Evolutionary conservation across 2,329 filamentous ascomycete species (phyloP), one percentile per base, ranked within the genome.

Genomic region (Harringtonia aguacate): DNA sequence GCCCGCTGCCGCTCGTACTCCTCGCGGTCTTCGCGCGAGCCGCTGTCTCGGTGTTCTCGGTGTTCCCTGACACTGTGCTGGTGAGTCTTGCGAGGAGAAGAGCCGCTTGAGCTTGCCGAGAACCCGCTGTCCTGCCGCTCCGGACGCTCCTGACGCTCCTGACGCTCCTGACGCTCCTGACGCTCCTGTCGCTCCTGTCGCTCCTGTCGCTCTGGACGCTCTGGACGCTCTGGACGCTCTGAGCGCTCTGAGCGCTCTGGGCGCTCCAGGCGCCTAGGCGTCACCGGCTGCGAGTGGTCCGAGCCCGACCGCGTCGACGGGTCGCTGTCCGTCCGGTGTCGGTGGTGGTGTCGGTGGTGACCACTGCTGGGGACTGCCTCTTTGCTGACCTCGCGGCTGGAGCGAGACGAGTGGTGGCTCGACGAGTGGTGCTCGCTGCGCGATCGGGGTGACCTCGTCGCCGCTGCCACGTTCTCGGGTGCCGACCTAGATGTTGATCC

Each of bases 1-100:
- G 64, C 66, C 55, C 68, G 73, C 46, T 66, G 65, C 49, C 55
- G 66, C 2, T 76, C 72, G 43, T 73, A 67, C n/a, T 39, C 41
- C 17, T 48, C 47, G 14, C 39, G 35, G 8, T 47, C 44, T 18
- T 41, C 46, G 35, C 22, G 28, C 35, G 43, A 43, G 38, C 38
- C 29, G 35, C n/a, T 31, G 34, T 20, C 22, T 34, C 15, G 24
- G 24, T 40, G 42, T 4, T 48, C 48, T 2, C 28, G 44, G 9
- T 48, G 39, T n/a, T n/a, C n/a, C n/a, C n/a, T n/a, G n/a, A n/a
- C n/a, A n/a, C n/a, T n/a, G 15, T 27, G 35, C 6, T 35, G 29
- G 2, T 24, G 38, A 5, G 40, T 7, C 45, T 49, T 50, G 39
- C 48, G 50, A 9, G 45, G 48, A 36, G 49, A 50, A 31, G 47